Conservation (phyloP, 148 eudicot species). For the Camellia lanceoleosa region DNA sequence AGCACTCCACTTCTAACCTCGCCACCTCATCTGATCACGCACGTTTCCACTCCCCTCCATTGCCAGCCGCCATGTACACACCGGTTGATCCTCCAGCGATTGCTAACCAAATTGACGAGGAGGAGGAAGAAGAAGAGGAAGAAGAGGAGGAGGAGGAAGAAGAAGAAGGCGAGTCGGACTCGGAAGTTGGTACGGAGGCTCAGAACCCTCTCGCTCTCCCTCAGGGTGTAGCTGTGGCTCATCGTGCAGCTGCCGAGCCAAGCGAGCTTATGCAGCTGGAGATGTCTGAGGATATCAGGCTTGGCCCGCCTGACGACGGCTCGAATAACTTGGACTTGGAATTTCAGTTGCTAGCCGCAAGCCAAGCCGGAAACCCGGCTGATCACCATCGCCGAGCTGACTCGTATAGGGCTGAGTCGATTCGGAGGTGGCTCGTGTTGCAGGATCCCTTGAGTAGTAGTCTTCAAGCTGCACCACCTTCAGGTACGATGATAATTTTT, state of each 20-base stretch:
- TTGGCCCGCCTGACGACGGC: conserved; percentile 67
- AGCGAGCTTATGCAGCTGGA: conserved; percentile 72
- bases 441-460: conserved; percentile 26
- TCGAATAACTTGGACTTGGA: conserved; percentile 57
- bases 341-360: conserved; percentile 25
- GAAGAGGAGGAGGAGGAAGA: conserved; percentile 9
- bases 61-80: conserved; percentile 15
- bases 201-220: conserved; percentile 1
- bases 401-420: conserved; percentile 37
- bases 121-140: not conserved
- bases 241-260: conserved; percentile 33
- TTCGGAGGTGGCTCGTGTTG: conserved; percentile 43
- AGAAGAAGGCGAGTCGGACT: conserved; percentile 32
- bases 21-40: conserved; percentile 32
- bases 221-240: conserved; percentile 1
- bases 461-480: conserved; percentile 17
- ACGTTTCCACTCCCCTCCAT: conserved; percentile 28
- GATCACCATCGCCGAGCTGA: conserved; percentile 23
- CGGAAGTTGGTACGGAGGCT: conserved; percentile 32
- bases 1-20: conserved; percentile 69
- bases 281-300: conserved; percentile 56
- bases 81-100: conserved; percentile 13
- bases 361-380: conserved; percentile 11
- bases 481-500: conserved; percentile 12
- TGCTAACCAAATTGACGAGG: conserved; percentile 4